A percentile compares a stretch with the other conserved stretches of the same genome.
Conservation (phyloP, 495 filamentous ascomycete species). For the Hypoxylon intermedium region DNA sequence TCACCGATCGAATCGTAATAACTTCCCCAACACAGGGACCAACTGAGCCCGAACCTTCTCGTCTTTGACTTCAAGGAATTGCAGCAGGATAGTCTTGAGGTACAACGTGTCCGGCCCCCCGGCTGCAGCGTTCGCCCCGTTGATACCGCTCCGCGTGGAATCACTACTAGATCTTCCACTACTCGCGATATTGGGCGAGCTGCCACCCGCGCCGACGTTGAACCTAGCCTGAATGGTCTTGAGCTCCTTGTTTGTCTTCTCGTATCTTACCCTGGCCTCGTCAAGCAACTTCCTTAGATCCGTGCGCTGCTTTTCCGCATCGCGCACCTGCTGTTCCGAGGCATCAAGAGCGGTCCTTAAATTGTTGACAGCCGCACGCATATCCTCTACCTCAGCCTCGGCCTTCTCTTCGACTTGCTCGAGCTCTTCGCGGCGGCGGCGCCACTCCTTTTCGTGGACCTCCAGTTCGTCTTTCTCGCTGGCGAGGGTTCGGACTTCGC, state of each 20-base stretch:
- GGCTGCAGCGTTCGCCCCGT: conserved; percentile 49
- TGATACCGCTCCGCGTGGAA: conserved; percentile 59
- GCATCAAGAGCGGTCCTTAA: conserved; percentile 83
- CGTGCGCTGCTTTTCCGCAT: conserved; percentile 79
- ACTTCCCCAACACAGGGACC: conserved; percentile 87
- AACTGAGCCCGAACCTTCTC: conserved; percentile 89
- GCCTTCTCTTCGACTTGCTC: conserved; percentile 72
- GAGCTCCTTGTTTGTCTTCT: conserved; percentile 78
- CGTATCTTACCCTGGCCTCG: conserved; percentile 74
- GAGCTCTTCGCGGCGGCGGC: conserved; percentile 72
- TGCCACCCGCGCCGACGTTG: conserved; percentile 34
- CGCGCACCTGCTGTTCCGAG: conserved; percentile 81
- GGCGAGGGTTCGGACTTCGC: conserved; percentile 71
- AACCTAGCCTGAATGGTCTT: conserved; percentile 50
- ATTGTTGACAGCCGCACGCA: conserved; percentile 77
- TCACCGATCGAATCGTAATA: conserved; percentile 90
- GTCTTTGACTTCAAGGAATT: conserved; percentile 94
- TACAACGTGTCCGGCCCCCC: conserved; percentile 77
- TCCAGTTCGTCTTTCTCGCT: conserved; percentile 71
- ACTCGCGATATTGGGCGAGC: conserved; percentile 28
- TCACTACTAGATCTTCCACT: conserved; percentile 61
- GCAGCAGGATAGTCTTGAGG: conserved; percentile 91
- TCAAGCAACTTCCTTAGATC: conserved; percentile 79
- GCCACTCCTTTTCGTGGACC: conserved; percentile 72
- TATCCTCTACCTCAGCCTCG: conserved; percentile 72